These are phyloP conservation scores for Aspergillus vadensis DNA, from an alignment of 2,329 filamentous ascomycete species.

Conservation along the genomic window DNA sequence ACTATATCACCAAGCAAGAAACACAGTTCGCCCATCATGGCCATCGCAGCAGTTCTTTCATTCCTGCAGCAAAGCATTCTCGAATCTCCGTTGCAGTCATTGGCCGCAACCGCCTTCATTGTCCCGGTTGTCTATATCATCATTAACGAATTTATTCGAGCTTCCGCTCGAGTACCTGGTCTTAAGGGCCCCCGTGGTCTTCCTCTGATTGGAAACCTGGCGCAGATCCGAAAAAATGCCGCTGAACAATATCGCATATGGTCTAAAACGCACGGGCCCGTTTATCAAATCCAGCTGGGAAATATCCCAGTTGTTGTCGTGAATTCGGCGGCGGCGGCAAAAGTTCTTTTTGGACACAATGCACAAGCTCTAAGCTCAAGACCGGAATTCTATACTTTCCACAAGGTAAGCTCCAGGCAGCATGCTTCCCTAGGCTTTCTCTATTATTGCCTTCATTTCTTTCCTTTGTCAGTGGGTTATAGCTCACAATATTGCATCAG, in stretches of 20 bases:
- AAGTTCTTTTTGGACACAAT: conserved; percentile 55
- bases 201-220: conserved; percentile 59
- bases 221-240: conserved; percentile 57
- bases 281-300: conserved; percentile 61
- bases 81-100: conserved; percentile 24
- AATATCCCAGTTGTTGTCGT: conserved; percentile 60
- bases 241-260: conserved; percentile 60
- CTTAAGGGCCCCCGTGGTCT: conserved; percentile 54
- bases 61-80: conserved; percentile 24
- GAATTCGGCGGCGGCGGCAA: conserved; percentile 56
- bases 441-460: not conserved
- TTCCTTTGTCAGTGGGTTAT: not conserved
- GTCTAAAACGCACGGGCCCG: conserved; percentile 53
- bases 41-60: conserved; percentile 27
- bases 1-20: not conserved
- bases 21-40: conserved; percentile 25
- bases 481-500: conserved; percentile 33
- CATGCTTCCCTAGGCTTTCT: not conserved
- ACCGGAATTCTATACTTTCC: conserved; percentile 62
- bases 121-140: conserved; percentile 50
- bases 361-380: conserved; percentile 58
- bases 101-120: conserved; percentile 23
- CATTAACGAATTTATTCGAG: conserved; percentile 53
- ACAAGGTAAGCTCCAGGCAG: conserved; percentile 48
- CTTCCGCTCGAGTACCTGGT: conserved; percentile 47